Percentiles rank a stretch among this genome's conserved stretches.
These are phyloP conservation scores for Chaetomiaceae sp. DNA, from an alignment of 2,329 filamentous ascomycete species.

Conservation along the genomic window DNA sequence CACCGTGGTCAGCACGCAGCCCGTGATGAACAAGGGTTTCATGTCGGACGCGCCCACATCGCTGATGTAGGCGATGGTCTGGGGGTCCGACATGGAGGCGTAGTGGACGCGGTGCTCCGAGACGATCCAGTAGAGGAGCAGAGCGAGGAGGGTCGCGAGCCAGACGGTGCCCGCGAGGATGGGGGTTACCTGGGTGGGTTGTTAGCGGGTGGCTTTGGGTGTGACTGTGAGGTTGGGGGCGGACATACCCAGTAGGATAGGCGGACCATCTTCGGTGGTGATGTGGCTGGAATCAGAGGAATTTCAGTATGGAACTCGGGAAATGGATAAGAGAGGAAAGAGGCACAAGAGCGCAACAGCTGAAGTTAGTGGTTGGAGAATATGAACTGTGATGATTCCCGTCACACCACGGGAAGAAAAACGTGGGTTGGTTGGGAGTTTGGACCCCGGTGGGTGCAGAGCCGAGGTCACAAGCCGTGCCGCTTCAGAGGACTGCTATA, in stretches of 20 bases:
- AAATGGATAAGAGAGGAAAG: too few relatives aligned
- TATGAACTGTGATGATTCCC: too few relatives aligned
- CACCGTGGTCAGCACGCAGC: constrained; percentile 66
- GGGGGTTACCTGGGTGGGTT: constrained; percentile 48
- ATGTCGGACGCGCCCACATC: constrained; percentile 59
- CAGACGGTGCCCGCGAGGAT: constrained; percentile 62
- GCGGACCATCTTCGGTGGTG: constrained; percentile 2
- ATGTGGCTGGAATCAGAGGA: not conserved
- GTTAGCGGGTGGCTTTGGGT: not conserved
- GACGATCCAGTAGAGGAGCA: constrained; percentile 66
- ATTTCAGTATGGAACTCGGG: not conserved
- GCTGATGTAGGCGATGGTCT: constrained; percentile 68
- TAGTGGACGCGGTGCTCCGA: constrained; percentile 53
- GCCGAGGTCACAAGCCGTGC: too few relatives aligned
- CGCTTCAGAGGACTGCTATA: too few relatives aligned
- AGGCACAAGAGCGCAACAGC: too few relatives aligned
- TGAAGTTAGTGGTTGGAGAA: too few relatives aligned
- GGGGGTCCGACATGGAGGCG: constrained; percentile 52
- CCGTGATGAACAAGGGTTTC: constrained; percentile 74
- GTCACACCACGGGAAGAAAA: too few relatives aligned
- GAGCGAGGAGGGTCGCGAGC: constrained; percentile 63
- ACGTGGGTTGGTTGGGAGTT: too few relatives aligned
- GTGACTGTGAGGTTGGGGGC: not conserved
- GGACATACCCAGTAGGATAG: constrained; percentile 9
- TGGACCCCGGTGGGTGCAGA: too few relatives aligned